Percentiles rank a stretch among this genome's conserved stretches.
These are phyloP conservation scores for Penicillium paradoxum DNA, from an alignment of 495 filamentous ascomycete genomes.

Conservation along the genomic window DNA sequence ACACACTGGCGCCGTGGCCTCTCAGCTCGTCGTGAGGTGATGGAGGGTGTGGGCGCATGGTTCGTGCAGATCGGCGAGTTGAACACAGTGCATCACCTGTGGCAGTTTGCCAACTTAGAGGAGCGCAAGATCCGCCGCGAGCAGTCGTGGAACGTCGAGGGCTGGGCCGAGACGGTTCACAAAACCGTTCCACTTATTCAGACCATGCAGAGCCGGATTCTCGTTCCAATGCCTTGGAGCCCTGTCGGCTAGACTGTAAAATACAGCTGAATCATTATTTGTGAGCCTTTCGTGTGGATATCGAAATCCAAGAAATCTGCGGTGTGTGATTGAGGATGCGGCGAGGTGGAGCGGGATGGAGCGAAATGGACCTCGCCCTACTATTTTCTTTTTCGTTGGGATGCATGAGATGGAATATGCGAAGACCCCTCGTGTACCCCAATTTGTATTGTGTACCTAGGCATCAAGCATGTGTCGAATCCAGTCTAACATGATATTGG, in stretches of 20 bases:
- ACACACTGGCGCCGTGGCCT: slow-evolving; percentile 95
- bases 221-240: slow-evolving; percentile 95
- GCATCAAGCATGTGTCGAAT: slow-evolving; percentile 14
- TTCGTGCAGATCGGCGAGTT: slow-evolving; percentile 97
- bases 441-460: slow-evolving; percentile 24
- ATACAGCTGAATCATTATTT: background rate
- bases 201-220: slow-evolving; percentile 87
- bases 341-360: background rate
- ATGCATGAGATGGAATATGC: background rate
- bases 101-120: slow-evolving; percentile 96
- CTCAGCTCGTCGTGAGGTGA: slow-evolving; percentile 84
- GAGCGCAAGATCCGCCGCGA: slow-evolving; percentile 88
- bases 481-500: slow-evolving; percentile 6
- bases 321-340: background rate
- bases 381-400: background rate
- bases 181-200: slow-evolving; percentile 97
- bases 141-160: slow-evolving; percentile 91
- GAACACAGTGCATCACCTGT: slow-evolving; percentile 96
- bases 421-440: background rate
- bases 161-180: slow-evolving; percentile 97
- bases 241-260: slow-evolving; percentile 62
- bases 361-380: background rate
- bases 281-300: background rate
- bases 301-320: background rate
- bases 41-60: slow-evolving; percentile 98